Conservation (phyloP, 2,329 filamentous ascomycete genomes). For the Elsinoe australis region DNA sequence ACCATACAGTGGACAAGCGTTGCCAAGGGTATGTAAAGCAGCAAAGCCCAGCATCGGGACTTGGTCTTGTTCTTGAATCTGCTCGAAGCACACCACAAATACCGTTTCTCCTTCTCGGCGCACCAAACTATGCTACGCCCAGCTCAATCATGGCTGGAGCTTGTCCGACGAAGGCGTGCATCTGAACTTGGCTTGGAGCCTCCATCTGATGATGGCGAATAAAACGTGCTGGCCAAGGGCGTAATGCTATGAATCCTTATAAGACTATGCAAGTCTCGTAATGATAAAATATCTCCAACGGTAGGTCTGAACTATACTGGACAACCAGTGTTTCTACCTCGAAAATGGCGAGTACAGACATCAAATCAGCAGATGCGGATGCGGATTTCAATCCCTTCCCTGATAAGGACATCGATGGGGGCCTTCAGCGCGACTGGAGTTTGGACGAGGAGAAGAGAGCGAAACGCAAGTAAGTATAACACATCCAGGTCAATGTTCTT, state of each 20-base stretch:
- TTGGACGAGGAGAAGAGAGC: slow-evolving; percentile 27
- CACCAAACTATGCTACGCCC: slow-evolving; percentile 5
- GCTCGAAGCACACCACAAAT: background rate
- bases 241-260: background rate
- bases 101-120: slow-evolving; percentile 4
- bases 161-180: slow-evolving; percentile 9
- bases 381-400: background rate
- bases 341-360: slow-evolving; percentile 8
- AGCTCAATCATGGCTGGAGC: slow-evolving; percentile 7
- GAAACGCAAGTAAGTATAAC: slow-evolving; percentile 28
- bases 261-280: background rate
- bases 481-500: background rate
- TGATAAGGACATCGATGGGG: background rate
- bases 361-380: background rate
- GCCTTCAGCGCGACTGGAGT: slow-evolving; percentile 23
- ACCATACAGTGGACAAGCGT: slow-evolving; percentile 1
- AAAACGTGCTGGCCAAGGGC: background rate
- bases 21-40: slow-evolving; percentile 3
- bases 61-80: background rate
- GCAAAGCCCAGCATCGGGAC: background rate
- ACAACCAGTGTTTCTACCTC: background rate
- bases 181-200: background rate
- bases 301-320: background rate
- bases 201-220: slow-evolving; percentile 3
- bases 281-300: background rate